Evolutionary conservation across 148 eudicot genomes (phyloP).

Genomic region (Polygonum maritimum): DNA sequence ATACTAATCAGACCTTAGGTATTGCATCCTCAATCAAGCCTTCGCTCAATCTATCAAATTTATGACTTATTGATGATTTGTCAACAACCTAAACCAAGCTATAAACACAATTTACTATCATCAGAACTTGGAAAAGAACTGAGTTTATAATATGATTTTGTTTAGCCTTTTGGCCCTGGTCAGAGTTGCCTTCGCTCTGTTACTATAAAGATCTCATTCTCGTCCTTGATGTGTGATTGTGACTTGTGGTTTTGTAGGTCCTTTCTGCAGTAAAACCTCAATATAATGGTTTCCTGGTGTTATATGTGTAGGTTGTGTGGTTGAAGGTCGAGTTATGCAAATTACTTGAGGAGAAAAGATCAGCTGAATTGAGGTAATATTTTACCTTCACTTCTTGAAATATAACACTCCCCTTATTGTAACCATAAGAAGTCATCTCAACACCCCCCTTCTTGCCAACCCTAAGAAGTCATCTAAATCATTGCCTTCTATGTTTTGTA

Average conservation of each 20-base stretch:
- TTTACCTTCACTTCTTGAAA: neutral
- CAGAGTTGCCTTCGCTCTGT: neutral
- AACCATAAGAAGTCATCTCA: no score
- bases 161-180: neutral
- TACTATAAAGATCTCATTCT: neutral
- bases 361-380: constrained; percentile 76
- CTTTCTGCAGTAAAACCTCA: neutral
- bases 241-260: neutral
- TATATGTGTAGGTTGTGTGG: constrained; percentile 57
- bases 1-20: neutral
- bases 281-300: neutral
- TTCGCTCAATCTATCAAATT: neutral
- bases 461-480: neutral
- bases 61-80: neutral
- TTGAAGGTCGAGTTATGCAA: constrained; percentile 85
- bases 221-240: neutral
- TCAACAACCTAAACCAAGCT: neutral
- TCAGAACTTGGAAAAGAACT: neutral
- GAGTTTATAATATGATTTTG: neutral
- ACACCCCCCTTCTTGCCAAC: neutral
- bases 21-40: neutral
- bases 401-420: no score
- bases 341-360: constrained; percentile 83
- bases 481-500: neutral
- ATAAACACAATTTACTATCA: neutral